Evolutionary conservation across 2,329 filamentous ascomycete genomes (phyloP), one percentile per base, ranked within the genome.

Genomic region (Penicillium sp.): DNA sequence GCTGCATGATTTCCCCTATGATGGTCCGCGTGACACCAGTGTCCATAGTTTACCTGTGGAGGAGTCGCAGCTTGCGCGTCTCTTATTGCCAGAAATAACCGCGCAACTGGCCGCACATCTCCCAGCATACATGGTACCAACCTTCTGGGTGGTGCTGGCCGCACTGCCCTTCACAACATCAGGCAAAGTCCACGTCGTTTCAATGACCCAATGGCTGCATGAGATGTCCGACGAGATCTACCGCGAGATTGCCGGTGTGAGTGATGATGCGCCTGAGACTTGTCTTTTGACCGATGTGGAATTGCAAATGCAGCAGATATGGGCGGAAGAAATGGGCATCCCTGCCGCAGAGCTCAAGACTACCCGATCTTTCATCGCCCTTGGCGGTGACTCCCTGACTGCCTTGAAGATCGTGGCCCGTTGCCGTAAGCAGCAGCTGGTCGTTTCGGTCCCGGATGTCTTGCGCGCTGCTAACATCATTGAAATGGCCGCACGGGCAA

Each of bases 141-240:
- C 46, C 32, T 48, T 48, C 32, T 48, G 46, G 46, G 46, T 48
- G 23, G 32, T 48, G 15, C 18, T 48, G 34, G 46, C 46, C 35
- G 46, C 46, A 37, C 46, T 48, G 31, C 46, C 46, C 25, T 48
- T 48, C 32, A 48, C 46, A 25, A 48, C 46, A n/a, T 48, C 46
- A 18, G 46, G 46, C 31, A 48, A 48, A 48, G 46, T 48, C 21
- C 46, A 48, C 46, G 31, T 34, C 8, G 46, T 48, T 48, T 35
- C 46, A 23, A 48, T 48, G 46, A 48, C 46, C 8, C 46, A 48
- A 37, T 48, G 46, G 46, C 23, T 48, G 6, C 46, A 48, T 48
- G 32, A 35, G 18, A 48, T 48, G 46, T 21, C 46, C 32, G 46
- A 48, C 35, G 46, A 48, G 16, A 48, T 37, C 32, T 48, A 48